Evolutionary conservation across 352 stramenopile species (phyloP).

Genomic region (Elongisporangium anandrum): DNA sequence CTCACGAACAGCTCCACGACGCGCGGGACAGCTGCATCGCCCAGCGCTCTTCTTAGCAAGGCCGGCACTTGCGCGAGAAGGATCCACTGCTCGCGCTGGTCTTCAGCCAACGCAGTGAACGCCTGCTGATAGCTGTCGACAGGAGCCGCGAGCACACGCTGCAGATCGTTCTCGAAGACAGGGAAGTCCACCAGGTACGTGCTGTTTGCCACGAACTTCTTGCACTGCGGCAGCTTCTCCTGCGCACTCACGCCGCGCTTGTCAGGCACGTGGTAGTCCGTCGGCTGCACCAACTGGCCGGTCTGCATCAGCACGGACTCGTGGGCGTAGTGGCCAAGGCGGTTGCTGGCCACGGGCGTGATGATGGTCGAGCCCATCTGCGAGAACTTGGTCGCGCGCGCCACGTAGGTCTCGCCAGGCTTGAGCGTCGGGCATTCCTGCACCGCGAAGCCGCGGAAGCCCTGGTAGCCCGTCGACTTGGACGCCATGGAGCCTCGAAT

Average conservation of each 20-base stretch:
- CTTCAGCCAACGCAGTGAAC: constrained; percentile 30
- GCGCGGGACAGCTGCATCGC: constrained; percentile 17
- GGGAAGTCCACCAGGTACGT: constrained; percentile 67
- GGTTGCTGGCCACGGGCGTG: constrained; percentile 47
- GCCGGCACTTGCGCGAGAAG: constrained; percentile 39
- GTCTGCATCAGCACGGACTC: constrained; percentile 48
- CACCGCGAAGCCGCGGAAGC: constrained; percentile 65
- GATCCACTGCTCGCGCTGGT: constrained; percentile 34
- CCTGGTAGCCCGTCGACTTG: constrained; percentile 68
- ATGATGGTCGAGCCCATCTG: constrained; percentile 72
- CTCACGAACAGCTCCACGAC: constrained; percentile 42
- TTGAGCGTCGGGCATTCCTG: constrained; percentile 76
- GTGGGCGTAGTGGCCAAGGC: constrained; percentile 42
- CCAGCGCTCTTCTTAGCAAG: constrained; percentile 41
- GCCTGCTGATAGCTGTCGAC: constrained; percentile 39
- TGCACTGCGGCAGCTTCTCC: constrained; percentile 24
- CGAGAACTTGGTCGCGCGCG: constrained; percentile 73
- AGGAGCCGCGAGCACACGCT: constrained; percentile 22
- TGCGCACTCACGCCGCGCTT: constrained; percentile 48
- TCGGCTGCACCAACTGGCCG: constrained; percentile 35
- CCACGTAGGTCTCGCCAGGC: constrained; percentile 61
- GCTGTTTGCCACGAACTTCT: constrained; percentile 56
- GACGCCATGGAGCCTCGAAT: constrained; percentile 25
- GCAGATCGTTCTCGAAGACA: constrained; percentile 43
- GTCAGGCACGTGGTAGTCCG: constrained; percentile 62